These are phyloP conservation scores for Lathyrus oleraceus DNA, from an alignment of 306 rosid species.

Conservation along the genomic window DNA sequence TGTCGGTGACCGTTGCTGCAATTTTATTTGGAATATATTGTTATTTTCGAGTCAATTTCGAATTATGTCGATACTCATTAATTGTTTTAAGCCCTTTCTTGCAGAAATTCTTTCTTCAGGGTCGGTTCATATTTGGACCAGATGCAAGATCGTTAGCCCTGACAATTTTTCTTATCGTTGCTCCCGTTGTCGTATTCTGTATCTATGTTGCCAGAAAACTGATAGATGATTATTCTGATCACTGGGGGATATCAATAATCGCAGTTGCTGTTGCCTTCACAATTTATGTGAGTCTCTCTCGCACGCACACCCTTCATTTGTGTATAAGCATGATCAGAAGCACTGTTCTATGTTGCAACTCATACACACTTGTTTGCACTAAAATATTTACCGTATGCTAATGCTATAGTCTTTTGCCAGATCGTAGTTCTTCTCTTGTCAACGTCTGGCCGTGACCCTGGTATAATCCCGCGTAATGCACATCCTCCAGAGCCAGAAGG, in stretches of 20 bases:
- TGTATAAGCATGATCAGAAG: conserved; percentile 12
- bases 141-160: conserved; percentile 88
- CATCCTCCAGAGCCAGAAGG: conserved; percentile 98
- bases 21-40: background rate
- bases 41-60: background rate
- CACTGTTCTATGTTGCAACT: background rate
- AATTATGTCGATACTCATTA: conserved; percentile 15
- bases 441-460: conserved; percentile 98
- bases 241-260: conserved; percentile 66
- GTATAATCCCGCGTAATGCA: conserved; percentile 89
- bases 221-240: conserved; percentile 66
- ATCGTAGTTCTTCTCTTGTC: conserved; percentile 72
- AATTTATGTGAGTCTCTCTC: conserved; percentile 61
- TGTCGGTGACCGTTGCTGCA: background rate
- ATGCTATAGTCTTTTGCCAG: conserved; percentile 46
- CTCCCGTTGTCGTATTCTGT: conserved; percentile 80
- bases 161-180: conserved; percentile 83
- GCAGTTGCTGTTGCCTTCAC: conserved; percentile 65
- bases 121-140: conserved; percentile 95
- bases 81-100: conserved; percentile 29
- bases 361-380: background rate
- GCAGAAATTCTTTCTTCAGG: conserved; percentile 92
- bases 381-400: conserved; percentile 15
- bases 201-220: conserved; percentile 80
- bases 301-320: background rate